A percentile compares a stretch with the other conserved stretches of the same genome.
These are phyloP conservation scores for Tausonia pullulans DNA, from an alignment of 1,284 basidiomycete species.

Conservation along the genomic window DNA sequence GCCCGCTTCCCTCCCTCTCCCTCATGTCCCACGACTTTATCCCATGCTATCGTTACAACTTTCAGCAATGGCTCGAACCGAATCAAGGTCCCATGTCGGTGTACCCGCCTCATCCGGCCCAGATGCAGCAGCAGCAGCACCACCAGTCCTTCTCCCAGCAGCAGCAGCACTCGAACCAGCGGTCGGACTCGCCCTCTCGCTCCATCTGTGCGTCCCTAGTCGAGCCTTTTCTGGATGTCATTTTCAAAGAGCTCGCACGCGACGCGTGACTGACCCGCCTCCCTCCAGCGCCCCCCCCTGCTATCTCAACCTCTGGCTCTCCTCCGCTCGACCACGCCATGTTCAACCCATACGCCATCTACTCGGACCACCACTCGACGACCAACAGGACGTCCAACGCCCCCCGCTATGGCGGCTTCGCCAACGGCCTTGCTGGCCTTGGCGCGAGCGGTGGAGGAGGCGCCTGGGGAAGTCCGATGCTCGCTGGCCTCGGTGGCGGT, in stretches of 20 bases:
- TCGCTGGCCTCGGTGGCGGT: neutral
- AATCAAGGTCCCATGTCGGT: neutral
- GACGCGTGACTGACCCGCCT: neutral
- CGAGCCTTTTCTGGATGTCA: neutral
- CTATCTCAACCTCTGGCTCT: constrained; percentile 1
- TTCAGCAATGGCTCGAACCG: constrained; percentile 9
- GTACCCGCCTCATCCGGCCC: too few species aligned
- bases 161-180: neutral
- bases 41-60: neutral
- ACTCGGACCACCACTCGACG: neutral
- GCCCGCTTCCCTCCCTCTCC: neutral
- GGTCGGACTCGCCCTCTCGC: neutral
- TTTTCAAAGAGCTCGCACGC: neutral
- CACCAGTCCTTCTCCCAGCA: neutral
- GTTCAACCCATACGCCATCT: constrained; percentile 2
- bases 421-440: neutral
- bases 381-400: neutral
- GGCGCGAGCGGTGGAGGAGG: neutral
- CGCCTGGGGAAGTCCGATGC: neutral
- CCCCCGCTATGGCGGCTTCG: neutral
- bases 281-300: neutral
- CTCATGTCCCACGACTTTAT: too few species aligned
- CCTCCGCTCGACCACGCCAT: constrained; percentile 5
- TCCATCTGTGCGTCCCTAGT: neutral
- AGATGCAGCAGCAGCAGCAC: too few species aligned